phyloP scores from a whole-genome alignment of 306 rosid genomes.

The Hippophae tibetana region DNA sequence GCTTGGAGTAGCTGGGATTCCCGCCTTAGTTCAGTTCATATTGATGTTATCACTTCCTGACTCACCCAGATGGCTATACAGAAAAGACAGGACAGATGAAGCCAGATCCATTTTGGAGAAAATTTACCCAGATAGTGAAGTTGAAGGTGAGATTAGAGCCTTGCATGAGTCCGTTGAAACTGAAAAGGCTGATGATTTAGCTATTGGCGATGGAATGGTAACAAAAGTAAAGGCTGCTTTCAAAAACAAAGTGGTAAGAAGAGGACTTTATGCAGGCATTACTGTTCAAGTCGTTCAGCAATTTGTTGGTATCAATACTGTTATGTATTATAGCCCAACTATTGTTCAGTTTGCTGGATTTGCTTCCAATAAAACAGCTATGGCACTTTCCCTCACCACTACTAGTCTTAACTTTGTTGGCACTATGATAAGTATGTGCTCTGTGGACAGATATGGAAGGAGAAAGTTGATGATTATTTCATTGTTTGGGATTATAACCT shows the following conservation, averaged over 20 bases:
- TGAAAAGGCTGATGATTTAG: conserved; percentile 39
- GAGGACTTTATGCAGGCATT: conserved; percentile 69
- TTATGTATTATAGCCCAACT: conserved; percentile 88
- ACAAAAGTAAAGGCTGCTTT: conserved; percentile 38
- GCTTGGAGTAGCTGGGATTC: conserved; percentile 79
- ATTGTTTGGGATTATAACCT: conserved; percentile 39
- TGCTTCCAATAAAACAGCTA: conserved; percentile 63
- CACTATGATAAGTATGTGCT: conserved; percentile 48
- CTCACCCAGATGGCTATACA: conserved; percentile 45
- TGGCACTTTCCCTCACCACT: conserved; percentile 71
- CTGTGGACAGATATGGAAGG: conserved; percentile 58
- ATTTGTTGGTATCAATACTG: conserved; percentile 75
- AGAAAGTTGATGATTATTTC: conserved; percentile 63
- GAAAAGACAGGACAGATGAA: conserved; percentile 49
- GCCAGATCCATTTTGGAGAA: conserved; percentile 40
- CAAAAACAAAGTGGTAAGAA: conserved; percentile 39
- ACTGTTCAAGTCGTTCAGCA: conserved; percentile 75
- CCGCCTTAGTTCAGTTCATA: conserved; percentile 52
- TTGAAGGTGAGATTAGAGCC: conserved; percentile 50
- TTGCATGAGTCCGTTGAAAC: conserved; percentile 45
- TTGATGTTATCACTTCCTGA: conserved; percentile 71
- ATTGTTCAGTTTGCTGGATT: conserved; percentile 81
- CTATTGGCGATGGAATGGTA: conserved; percentile 28
- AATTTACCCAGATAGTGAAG: conserved; percentile 40
- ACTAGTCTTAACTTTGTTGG: conserved; percentile 66